Conservation (phyloP, 139 green algal genomes). For the Parachlorella kessleri region DNA sequence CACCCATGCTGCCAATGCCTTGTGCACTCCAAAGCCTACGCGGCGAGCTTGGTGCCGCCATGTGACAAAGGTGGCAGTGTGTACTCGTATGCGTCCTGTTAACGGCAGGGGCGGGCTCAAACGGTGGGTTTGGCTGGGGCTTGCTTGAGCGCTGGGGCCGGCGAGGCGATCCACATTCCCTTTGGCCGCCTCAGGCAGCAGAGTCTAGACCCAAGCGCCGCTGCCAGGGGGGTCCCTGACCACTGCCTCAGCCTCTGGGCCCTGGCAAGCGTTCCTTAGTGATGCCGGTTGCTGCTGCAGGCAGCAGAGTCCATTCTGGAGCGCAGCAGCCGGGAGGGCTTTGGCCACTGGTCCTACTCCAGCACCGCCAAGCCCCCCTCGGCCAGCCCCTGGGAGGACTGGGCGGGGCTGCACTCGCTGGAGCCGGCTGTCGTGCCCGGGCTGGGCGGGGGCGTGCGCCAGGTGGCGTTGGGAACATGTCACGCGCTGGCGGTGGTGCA, state of each 20-base stretch:
- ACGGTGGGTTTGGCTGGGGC: too few species aligned
- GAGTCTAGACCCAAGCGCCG: too few species aligned
- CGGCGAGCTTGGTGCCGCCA: background rate
- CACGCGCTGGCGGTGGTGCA: conserved; percentile 36
- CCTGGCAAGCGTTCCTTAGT: too few species aligned
- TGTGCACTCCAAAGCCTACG: too few species aligned
- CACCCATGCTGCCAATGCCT: background rate
- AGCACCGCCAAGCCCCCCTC: background rate
- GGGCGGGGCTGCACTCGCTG: conserved; percentile 27
- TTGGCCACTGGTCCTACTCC: conserved; percentile 32
- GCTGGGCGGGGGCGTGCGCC: conserved; percentile 24
- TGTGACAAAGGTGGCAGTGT: too few species aligned
- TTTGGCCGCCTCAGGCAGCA: too few species aligned
- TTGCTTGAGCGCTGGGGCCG: too few species aligned
- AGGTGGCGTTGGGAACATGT: conserved; percentile 24
- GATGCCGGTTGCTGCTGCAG: too few species aligned
- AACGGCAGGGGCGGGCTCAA: too few species aligned
- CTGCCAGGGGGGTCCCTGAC: too few species aligned
- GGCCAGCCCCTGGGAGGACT: conserved; percentile 12
- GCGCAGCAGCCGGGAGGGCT: conserved; percentile 26
- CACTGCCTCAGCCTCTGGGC: too few species aligned
- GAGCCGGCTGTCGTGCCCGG: conserved; percentile 27
- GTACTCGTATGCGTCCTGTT: background rate
- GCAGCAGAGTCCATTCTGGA: background rate
- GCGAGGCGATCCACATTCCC: too few species aligned